Conservation (phyloP, 108 stramenopile genomes). For the Nitzschia sp. region DNA sequence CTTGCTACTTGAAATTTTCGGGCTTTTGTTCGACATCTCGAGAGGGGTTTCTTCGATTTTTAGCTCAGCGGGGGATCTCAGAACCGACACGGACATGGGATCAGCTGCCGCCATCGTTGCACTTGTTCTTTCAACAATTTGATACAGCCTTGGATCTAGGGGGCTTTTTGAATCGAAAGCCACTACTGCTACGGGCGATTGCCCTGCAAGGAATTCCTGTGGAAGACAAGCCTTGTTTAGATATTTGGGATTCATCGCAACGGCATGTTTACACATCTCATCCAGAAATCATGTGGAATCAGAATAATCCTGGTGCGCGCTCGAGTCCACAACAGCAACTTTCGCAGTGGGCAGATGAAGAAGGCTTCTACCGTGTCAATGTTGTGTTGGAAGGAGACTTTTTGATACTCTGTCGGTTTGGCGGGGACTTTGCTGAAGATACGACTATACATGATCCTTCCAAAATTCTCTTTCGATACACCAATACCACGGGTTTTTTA, state of each 20-base stretch:
- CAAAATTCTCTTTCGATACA: constrained; percentile 87
- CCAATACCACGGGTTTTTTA: constrained; percentile 77
- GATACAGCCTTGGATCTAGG: constrained; percentile 52
- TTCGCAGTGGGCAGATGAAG: constrained; percentile 74
- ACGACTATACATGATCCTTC: constrained; percentile 54
- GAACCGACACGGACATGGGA: constrained; percentile 26
- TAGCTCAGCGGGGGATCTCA: constrained; percentile 13
- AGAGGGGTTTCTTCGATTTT: constrained; percentile 70
- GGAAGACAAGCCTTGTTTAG: constrained; percentile 87
- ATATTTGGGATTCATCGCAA: constrained; percentile 75
- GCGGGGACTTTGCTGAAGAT: constrained; percentile 69
- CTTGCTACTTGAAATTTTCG: constrained; percentile 82
- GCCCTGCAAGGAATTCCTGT: constrained; percentile 88
- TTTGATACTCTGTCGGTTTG: constrained; percentile 85
- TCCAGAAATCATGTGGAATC: constrained; percentile 37
- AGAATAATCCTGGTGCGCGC: background rate
- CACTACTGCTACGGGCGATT: constrained; percentile 70
- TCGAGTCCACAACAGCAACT: background rate
- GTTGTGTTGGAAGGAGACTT: constrained; percentile 79
- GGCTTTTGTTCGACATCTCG: constrained; percentile 29
- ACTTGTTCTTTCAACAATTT: constrained; percentile 82
- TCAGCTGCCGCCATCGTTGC: constrained; percentile 74
- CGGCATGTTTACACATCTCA: constrained; percentile 44
- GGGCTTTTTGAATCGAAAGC: constrained; percentile 60
- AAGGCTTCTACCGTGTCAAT: constrained; percentile 65